Base-by-base conservation (phyloP, 148 eudicot species). In the Chenopodium formosanum region DNA sequence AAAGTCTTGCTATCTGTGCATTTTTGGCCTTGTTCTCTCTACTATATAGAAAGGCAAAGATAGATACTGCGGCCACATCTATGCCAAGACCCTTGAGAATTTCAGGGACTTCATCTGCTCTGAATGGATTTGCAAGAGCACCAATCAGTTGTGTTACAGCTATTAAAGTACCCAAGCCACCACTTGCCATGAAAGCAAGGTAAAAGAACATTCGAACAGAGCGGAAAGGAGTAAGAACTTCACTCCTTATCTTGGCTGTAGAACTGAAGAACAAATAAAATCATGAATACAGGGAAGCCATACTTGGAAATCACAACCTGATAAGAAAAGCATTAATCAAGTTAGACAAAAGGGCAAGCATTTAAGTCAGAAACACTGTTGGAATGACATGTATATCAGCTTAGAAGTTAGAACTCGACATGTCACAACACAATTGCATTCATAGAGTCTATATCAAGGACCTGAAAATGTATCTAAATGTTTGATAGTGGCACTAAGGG, bases 121-220 rank as follows among this genome's bases (percentile, higher is more conserved):
- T 90, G 69, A 94, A 82, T 50, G 99, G 88, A 82, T 91, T 94
- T 27, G 92, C 71, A 37, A 94, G 85, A 52, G 99, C 99, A 60
- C 86, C 92, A 52, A 91, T 88, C 25, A 94, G 82, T 70, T 85
- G 97, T 40, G 93, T 67, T 53, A 79, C 29, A 68, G 99, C 97
- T 67, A 95, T 94, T 23, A 95, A 79, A 83, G 93, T 92, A 85
- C 99, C 99, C 73, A 95, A 84, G 52, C 89, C 79, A 76, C 83
- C 97, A 80, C 97, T 94, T 53, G 97, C 99, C 27, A 95, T 90
- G 84, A 95, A 95, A 77, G 99, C 97, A 72, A 94, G 89, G 84
- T 94, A 95, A 85, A 95, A 95, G 89, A 95, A 95, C 99, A 95
- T 95, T 63, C 99, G 91, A 69, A 95, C 87, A 2, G 99, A 87